Base-by-base conservation (phyloP, 2,329 filamentous ascomycete genomes). In the Arthrocladium fulminans region DNA sequence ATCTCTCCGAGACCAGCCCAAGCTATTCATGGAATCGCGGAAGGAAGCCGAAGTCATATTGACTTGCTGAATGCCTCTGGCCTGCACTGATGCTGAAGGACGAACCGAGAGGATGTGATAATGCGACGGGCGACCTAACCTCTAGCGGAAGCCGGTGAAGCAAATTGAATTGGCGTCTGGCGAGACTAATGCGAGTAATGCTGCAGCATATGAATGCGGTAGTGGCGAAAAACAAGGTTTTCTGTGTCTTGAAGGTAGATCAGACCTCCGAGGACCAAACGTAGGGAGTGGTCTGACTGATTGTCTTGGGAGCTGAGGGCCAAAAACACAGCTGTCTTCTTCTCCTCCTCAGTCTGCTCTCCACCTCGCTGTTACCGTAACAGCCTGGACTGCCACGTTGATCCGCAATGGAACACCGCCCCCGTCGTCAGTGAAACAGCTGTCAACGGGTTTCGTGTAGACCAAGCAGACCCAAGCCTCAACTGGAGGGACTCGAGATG, bases 1-100 rank as follows among this genome's bases (percentile, higher is more conserved):
- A 50, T 88, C 84, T 62, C 90, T 81, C 59, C 90, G 84, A 62
- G 87, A 87, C 92, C 92, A 97, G 53, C 92, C 92, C 61, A 97
- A 71, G 51, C 88, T 92, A 74, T 87, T 94, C 75, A 97, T 88
- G 19, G 87, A 94, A 68, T 96, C 88, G 65, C 89, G 81, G 68
- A 98, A 97, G 40, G 87, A 86, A 58, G 81, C 75, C 57, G 88
- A 90, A 53, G 89, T 85, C 89, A 95, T 95, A 54, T 48, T 48
- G 44, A 38, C 10, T 17, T n/a, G 32, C 23, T 47, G 44, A 39
- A 23, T 47, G 44, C 38, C 44, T 38, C 15, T 19, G 20, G 8
- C 9, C 27, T 24, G 20, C 10, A 39, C 44, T 39, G 23, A 47
- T 19, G 30, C 17, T 20, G 24, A 10, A 12, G 12, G 6, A 13